Evolutionary conservation across 306 rosid genomes (phyloP), one percentile per base, ranked within the genome.

Genomic region (Vigna mungo): DNA sequence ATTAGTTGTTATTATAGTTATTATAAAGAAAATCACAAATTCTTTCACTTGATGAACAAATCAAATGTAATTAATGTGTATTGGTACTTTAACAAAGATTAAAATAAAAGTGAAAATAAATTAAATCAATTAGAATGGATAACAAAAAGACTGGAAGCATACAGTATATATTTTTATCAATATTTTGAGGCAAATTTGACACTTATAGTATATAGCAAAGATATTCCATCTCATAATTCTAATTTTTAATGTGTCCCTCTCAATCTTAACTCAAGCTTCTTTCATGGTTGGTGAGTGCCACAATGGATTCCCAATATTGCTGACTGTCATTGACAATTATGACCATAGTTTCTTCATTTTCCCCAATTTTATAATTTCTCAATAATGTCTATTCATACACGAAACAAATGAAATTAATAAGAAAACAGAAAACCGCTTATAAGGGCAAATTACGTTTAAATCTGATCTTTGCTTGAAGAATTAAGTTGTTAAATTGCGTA

Each of bases 281-380:
- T 81, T 84, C 85, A 69, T 81, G 72, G 81, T 77, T 78, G 72
- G 75, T 73, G 72, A 32, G 60, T 70, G 82, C 32, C 76, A 70
- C 77, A 15, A 7, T 74, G 62, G 68, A 78, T 69, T 68, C 84
- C 52, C 75, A 44, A 71, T 75, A 32, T 30, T 7, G 72, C 79
- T 75, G 66, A 75, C 86, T 52, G 70, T 80, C 74, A 2, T 71
- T 85, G 61, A 58, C 70, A 78, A 55, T 39, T 71, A 71, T 75
- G 79, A 75, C 71, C 61, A 70, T 55, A 69, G 10, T 2, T 60
- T 37, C 43, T 4, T 34, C 43, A 21, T n/a, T 36, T 36, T 36
- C 13, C 36, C 10, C 13, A 56, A 74, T 59, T 58, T 71, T 72
- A 53, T 51, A 51, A 36, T 49, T 30, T 52, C 41, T 4, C 20